These are phyloP conservation scores for Dysphania ambrosioides DNA, from an alignment of 148 eudicot species.

Conservation along the genomic window DNA sequence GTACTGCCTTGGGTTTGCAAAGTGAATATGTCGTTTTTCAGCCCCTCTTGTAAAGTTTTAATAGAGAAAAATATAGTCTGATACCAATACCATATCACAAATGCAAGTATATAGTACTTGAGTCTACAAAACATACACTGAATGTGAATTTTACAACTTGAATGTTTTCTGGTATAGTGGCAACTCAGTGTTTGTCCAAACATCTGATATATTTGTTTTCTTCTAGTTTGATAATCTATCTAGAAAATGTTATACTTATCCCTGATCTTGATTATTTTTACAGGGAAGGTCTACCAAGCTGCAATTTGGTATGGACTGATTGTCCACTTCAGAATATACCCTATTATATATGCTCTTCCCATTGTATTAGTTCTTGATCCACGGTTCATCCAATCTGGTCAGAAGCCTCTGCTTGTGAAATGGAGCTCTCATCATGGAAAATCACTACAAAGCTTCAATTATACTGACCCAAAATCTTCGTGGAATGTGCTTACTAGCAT, in stretches of 20 bases:
- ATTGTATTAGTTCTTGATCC: constrained; percentile 72
- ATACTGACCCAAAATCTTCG: constrained; percentile 20
- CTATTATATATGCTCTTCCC: constrained; percentile 88
- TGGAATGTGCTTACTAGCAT: constrained; percentile 42
- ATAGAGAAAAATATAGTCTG: no score
- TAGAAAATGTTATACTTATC: neutral
- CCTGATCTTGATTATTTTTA: neutral
- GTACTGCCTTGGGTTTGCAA: neutral
- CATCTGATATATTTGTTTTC: neutral
- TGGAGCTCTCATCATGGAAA: constrained; percentile 50
- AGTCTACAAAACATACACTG: no score
- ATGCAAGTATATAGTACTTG: no score
- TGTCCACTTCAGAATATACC: constrained; percentile 90
- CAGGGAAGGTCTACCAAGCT: constrained; percentile 66
- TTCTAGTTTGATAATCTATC: neutral
- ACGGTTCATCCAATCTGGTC: constrained; percentile 44
- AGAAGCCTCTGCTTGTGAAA: constrained; percentile 50
- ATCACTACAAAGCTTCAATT: constrained; percentile 26
- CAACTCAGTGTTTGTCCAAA: neutral
- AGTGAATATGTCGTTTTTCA: no score
- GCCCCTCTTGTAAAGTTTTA: no score
- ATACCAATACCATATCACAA: no score
- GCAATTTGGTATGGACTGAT: constrained; percentile 96
- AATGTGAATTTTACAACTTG: no score
- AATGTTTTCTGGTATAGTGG: neutral